Conservation (phyloP, 139 green algal species). For the Micromonas pusilla region DNA sequence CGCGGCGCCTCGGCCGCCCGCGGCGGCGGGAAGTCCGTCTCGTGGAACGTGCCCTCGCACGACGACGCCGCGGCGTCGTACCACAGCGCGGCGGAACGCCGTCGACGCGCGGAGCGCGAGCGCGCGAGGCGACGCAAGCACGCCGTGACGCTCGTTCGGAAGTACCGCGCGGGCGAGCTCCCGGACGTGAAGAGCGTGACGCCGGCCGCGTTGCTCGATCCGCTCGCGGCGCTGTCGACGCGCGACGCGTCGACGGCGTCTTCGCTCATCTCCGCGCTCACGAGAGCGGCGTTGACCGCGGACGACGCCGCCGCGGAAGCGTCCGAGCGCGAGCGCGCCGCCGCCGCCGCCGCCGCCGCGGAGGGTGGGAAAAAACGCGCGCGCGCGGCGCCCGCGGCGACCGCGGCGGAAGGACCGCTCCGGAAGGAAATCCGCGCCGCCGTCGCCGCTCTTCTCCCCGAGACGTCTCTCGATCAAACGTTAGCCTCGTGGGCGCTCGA, state of each 20-base stretch:
- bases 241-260: background rate
- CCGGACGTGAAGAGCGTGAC: conserved; percentile 18
- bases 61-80: background rate
- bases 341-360: no score
- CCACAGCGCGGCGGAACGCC: background rate
- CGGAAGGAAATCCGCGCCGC: background rate
- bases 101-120: background rate
- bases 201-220: background rate
- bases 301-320: background rate
- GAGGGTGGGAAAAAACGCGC: background rate
- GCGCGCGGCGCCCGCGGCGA: background rate
- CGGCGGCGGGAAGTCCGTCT: background rate
- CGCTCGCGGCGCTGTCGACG: background rate
- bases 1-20: no score
- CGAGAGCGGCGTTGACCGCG: background rate
- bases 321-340: background rate
- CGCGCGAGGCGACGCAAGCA: background rate
- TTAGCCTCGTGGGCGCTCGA: background rate
- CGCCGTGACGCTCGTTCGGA: background rate
- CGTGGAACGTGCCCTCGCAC: background rate
- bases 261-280: background rate
- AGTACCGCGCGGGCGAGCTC: conserved; percentile 15
- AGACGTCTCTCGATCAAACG: background rate
- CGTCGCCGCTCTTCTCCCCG: background rate
- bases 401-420: background rate